phyloP scores from a whole-genome alignment of 2,329 filamentous ascomycete species.

The Nectriaceae sp. region DNA sequence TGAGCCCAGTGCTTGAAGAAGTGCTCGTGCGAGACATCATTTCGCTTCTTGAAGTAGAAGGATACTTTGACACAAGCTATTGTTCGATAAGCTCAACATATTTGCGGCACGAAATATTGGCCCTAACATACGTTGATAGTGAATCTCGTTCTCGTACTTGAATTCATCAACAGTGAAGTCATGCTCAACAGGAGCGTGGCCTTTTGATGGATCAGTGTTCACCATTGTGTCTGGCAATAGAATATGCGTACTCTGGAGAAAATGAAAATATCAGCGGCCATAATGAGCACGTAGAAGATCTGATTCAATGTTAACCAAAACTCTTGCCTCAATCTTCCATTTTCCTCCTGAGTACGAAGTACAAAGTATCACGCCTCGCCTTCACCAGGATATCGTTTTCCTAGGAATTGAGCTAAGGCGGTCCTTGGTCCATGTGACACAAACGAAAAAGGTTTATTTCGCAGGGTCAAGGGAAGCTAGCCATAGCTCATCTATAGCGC shows the following conservation, averaged over 20 bases:
- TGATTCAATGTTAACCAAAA: too few species aligned
- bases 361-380: too few species aligned
- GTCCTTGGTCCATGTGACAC: too few species aligned
- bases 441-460: too few species aligned
- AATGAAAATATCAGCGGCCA: too few species aligned
- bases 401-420: too few species aligned
- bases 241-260: background rate
- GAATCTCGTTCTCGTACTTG: slow-evolving; percentile 13
- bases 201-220: slow-evolving; percentile 3
- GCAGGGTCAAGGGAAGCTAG: too few species aligned
- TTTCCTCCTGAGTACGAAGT: too few species aligned
- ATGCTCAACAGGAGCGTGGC: slow-evolving; percentile 15
- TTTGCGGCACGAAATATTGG: background rate
- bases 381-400: too few species aligned
- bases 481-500: too few species aligned
- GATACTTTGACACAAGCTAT: slow-evolving; percentile 18
- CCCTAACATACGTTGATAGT: slow-evolving; percentile 15
- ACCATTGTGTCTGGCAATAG: background rate
- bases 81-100: background rate
- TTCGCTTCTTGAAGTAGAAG: slow-evolving; percentile 19
- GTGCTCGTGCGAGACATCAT: slow-evolving; percentile 16
- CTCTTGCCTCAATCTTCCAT: too few species aligned
- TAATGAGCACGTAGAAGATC: too few species aligned
- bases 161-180: slow-evolving; percentile 16
- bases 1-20: slow-evolving; percentile 19